These are phyloP conservation scores for Candida vartiovaarae DNA, from an alignment of 805 yeast species.

Conservation along the genomic window DNA sequence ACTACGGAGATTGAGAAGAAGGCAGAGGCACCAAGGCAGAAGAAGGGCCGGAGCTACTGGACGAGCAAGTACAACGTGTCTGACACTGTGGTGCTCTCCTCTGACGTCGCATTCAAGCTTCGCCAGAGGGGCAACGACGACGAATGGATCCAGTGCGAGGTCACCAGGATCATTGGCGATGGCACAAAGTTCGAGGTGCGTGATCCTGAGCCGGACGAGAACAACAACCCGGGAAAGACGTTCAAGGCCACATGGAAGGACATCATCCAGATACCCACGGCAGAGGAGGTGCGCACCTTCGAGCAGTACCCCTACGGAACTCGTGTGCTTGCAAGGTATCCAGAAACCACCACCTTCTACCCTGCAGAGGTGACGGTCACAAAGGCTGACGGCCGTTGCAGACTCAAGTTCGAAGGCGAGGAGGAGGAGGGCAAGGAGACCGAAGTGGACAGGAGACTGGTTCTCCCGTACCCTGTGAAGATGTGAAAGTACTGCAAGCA, in stretches of 20 bases:
- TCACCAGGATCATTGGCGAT: slow-evolving; percentile 66
- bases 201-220: slow-evolving; percentile 97
- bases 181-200: slow-evolving; percentile 78
- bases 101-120: slow-evolving; percentile 85
- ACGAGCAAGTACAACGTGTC: slow-evolving; percentile 51
- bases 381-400: slow-evolving; percentile 66
- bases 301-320: slow-evolving; percentile 64
- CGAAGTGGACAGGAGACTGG: slow-evolving; percentile 80
- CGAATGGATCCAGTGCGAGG: slow-evolving; percentile 97
- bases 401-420: slow-evolving; percentile 89
- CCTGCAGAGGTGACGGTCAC: slow-evolving; percentile 86
- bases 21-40: slow-evolving; percentile 17
- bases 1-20: slow-evolving; percentile 19
- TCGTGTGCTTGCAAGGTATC: slow-evolving; percentile 86
- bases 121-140: slow-evolving; percentile 61
- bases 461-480: slow-evolving; percentile 58
- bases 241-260: slow-evolving; percentile 83
- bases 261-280: slow-evolving; percentile 61
- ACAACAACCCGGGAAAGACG: slow-evolving; percentile 78
- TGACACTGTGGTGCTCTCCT: slow-evolving; percentile 53
- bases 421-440: slow-evolving; percentile 96
- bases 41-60: slow-evolving; percentile 28
- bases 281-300: slow-evolving; percentile 33
- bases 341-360: slow-evolving; percentile 95
- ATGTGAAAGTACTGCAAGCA: neutral